Base-by-base conservation (phyloP, 345 rosid genomes). In the Acer saccharum region DNA sequence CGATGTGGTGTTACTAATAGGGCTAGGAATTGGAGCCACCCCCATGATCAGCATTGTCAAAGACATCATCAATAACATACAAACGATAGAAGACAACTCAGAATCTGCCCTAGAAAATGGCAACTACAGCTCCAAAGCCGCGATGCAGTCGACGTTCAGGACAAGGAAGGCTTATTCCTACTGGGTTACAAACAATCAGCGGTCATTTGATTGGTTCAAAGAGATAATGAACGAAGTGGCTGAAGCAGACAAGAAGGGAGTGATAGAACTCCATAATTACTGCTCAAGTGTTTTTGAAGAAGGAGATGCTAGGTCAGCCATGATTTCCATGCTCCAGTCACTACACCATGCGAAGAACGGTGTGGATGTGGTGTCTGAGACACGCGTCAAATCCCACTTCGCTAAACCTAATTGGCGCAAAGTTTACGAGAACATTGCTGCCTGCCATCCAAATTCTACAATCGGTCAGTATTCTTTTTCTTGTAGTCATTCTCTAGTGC, bases 201-300 rank as follows among this genome's bases (percentile, higher is more conserved):
- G 97, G 17, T 94, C 98, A 4, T 94, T 92, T 72, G 96, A 94
- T 67, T 94, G 98, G 98, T 92, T 94, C 79, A 94, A 92, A 74
- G 97, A 94, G 66, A 87, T 94, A 35, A 92, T 94, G 97, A 84
- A 92, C 27, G 97, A 94, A 82, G 93, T 92, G n/a, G 86, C 96
- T 0, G 97, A 90, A 70, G 73, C 89, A 90, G 96, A 92, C 54
- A 89, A 91, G 71, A 84, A 81, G 78, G 81, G 80, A 1, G 83
- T 90, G 16, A 92, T 94, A 11, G 98, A 94, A 73, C 85, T 94
- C 3, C 96, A 94, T 61, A 92, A 90, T 71, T 94, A 94, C 75
- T 94, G 96, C 77, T 90, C 98, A 0, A 92, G 97, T 54, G 97
- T 94, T 72, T 94, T 88, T 70, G 98, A 94, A 78, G 96, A 94